Evolutionary conservation across 1,284 basidiomycete genomes (phyloP).

Genomic region (Rhodotorula mucilaginosa): DNA sequence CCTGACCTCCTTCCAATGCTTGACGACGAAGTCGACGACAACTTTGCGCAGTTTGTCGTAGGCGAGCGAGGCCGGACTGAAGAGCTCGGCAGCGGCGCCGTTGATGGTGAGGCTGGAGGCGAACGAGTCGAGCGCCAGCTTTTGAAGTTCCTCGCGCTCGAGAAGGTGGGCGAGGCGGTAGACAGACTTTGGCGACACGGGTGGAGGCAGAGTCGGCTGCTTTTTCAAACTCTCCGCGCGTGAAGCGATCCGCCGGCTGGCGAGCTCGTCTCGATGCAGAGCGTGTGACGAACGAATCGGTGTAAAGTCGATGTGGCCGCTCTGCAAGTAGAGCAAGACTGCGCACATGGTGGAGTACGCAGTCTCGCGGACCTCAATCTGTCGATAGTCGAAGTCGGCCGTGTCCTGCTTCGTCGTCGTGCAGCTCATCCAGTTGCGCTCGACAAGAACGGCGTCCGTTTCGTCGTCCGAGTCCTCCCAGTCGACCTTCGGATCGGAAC

Average conservation of each 20-base stretch:
- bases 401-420: too few relatives aligned
- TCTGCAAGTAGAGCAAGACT: too few relatives aligned
- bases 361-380: too few relatives aligned
- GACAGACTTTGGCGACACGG: slow-evolving; percentile 9
- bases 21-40: background rate
- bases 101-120: background rate
- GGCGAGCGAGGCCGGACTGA: background rate
- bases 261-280: background rate
- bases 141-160: background rate
- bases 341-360: too few relatives aligned
- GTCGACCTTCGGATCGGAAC: too few relatives aligned
- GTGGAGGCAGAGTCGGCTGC: background rate
- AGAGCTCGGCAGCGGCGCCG: background rate
- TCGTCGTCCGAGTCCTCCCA: too few relatives aligned
- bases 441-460: too few relatives aligned
- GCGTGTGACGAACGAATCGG: too few relatives aligned
- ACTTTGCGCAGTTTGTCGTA: background rate
- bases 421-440: too few relatives aligned
- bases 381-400: too few relatives aligned
- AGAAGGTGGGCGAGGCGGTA: slow-evolving; percentile 18
- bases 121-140: background rate
- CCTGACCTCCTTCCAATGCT: background rate
- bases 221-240: rapidly evolving
- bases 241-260: too few relatives aligned
- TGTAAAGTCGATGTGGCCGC: too few relatives aligned